Base-by-base conservation (phyloP, 140 eudicot species). In the Bidens hawaiensis region DNA sequence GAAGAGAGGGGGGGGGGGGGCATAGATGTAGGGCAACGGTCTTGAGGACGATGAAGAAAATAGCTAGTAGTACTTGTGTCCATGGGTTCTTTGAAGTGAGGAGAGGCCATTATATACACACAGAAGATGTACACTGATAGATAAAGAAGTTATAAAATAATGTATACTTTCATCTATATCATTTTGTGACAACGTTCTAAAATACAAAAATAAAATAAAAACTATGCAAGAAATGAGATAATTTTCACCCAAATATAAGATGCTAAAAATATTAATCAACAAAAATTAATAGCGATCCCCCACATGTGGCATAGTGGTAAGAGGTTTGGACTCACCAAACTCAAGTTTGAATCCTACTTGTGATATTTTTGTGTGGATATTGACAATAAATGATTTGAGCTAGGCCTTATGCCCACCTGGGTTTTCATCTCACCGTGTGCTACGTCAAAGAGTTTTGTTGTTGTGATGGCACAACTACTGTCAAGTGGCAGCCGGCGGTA, bases 21-120 rank as follows among this genome's bases (percentile, higher is more conserved):
- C 0, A 7, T 30, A 3, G n/a, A n/a, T n/a, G n/a, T n/a, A 14
- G 13, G 21, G 43, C 2, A 23, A 51, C 6, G 26, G 12, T 18
- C 0, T n/a, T 22, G 17, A 33, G 3, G 55, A 30, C 15, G 46
- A 22, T 52, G 50, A 18, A 18, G n/a, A 27, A n/a, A 10, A 43
- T 13, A 3, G 14, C 13, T 21, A 14, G 57, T 36, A 28, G 27
- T 31, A 43, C 33, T 52, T 40, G 24, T 25, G 51, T 55, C 43
- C 23, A 23, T 54, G 66, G 51, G 49, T 72, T 46, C 1, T 13
- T 46, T 47, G 69, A 59, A 58, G 68, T 5, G 54, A 36, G 43
- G 65, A 16, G 40, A 33, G 63, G 12, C 68, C 15, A 26, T 10
- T 74, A 74, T 74, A 73, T 66, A 74, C 63, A 72, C 53, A 62